Percentiles rank a stretch among this genome's conserved stretches.
phyloP scores from a whole-genome alignment of 1,284 basidiomycete species.

The Apiotrichum domesticum region DNA sequence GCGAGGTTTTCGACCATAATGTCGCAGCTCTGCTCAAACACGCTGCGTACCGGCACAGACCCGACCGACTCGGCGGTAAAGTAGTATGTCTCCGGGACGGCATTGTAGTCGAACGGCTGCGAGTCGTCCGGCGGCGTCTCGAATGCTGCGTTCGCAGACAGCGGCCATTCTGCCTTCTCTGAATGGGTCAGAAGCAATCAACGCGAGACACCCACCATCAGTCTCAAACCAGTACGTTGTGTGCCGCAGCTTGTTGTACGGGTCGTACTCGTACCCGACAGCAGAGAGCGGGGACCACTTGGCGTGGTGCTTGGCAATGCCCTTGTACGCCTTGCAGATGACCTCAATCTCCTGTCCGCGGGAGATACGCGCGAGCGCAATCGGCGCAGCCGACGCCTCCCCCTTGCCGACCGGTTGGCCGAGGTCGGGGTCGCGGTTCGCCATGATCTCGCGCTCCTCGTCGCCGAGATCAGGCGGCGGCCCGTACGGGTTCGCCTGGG shows the following conservation, averaged over 20 bases:
- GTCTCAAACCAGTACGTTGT: conserved; percentile 94
- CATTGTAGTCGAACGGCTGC: conserved; percentile 76
- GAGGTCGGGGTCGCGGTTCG: conserved; percentile 66
- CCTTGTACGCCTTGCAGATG: conserved; percentile 89
- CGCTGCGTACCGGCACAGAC: conserved; percentile 77
- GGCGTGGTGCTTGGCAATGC: conserved; percentile 96
- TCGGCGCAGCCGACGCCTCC: conserved; percentile 59
- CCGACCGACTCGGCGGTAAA: conserved; percentile 88
- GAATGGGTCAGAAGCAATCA: background rate
- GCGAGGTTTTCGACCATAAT: conserved; percentile 77
- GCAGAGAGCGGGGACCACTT: conserved; percentile 98
- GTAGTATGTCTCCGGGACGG: conserved; percentile 82
- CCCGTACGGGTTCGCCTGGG: conserved; percentile 31
- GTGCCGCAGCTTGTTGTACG: conserved; percentile 92
- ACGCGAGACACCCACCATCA: conserved; percentile 48
- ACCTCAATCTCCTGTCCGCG: conserved; percentile 88
- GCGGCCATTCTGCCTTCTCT: conserved; percentile 71
- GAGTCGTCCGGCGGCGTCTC: conserved; percentile 73
- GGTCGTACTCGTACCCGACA: conserved; percentile 96
- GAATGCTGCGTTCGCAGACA: conserved; percentile 71
- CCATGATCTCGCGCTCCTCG: conserved; percentile 37
- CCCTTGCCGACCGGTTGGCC: conserved; percentile 84
- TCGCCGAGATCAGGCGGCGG: conserved; percentile 32
- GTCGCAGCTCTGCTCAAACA: conserved; percentile 74
- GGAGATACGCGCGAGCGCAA: conserved; percentile 85